Percentiles rank a stretch among this genome's conserved stretches.
Conservation (phyloP, 2,329 filamentous ascomycete genomes). For the Colletotrichum sp. region DNA sequence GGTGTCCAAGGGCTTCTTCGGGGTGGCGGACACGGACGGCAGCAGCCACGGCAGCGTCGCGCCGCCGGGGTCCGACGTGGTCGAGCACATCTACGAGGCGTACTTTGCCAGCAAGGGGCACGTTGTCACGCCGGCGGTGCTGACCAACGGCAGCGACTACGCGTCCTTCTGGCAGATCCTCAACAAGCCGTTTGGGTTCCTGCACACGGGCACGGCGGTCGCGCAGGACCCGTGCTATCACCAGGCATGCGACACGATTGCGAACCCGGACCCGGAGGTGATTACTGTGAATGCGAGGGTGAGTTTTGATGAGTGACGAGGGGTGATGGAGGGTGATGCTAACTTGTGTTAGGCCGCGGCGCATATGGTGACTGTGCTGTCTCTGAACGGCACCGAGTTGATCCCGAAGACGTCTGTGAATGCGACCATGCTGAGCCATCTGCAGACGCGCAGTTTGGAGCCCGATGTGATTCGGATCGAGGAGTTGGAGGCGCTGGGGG, state of each 20-base stretch:
- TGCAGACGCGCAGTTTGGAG: slow-evolving; percentile 22
- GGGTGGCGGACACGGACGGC: slow-evolving; percentile 39
- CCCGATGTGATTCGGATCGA: slow-evolving; percentile 28
- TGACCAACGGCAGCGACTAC: slow-evolving; percentile 62
- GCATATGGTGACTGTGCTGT: slow-evolving; percentile 34
- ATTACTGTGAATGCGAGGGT: slow-evolving; percentile 36
- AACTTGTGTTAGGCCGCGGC: slow-evolving; percentile 29
- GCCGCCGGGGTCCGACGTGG: slow-evolving; percentile 34
- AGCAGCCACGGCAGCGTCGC: slow-evolving; percentile 42
- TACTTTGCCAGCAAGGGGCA: slow-evolving; percentile 37
- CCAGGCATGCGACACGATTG: slow-evolving; percentile 44
- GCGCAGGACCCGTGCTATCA: slow-evolving; percentile 40
- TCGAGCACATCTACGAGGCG: slow-evolving; percentile 37
- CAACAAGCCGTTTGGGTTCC: slow-evolving; percentile 56
- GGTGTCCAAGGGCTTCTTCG: slow-evolving; percentile 40
- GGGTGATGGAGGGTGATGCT: not conserved
- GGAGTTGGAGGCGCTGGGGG: slow-evolving; percentile 37
- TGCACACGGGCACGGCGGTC: slow-evolving; percentile 65
- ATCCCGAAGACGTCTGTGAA: slow-evolving; percentile 34
- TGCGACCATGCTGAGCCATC: slow-evolving; percentile 25
- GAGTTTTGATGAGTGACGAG: not conserved
- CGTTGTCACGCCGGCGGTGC: slow-evolving; percentile 28
- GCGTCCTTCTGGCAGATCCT: slow-evolving; percentile 62
- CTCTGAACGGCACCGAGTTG: slow-evolving; percentile 32
- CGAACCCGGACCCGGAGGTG: slow-evolving; percentile 41